phyloP scores from a whole-genome alignment of 2,329 filamentous ascomycete species.

The Stemphylium beticola region DNA sequence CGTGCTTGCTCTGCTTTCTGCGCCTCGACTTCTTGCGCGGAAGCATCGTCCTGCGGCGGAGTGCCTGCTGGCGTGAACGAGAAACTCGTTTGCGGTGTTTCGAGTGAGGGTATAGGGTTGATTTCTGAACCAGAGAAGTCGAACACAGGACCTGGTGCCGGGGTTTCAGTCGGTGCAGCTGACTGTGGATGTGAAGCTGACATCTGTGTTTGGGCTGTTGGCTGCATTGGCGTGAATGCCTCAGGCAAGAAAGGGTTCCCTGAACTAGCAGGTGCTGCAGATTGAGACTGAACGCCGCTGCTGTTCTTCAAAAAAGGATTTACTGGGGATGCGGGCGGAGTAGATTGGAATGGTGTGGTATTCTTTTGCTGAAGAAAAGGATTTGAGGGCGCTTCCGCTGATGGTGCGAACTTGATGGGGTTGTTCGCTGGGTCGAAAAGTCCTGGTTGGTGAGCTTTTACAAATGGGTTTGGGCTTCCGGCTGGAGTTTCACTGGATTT shows the following conservation, averaged over 20 bases:
- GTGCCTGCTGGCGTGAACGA: conserved; percentile 25
- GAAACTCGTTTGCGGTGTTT: conserved; percentile 6
- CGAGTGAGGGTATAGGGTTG: conserved; percentile 1
- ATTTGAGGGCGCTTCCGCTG: conserved; percentile 10
- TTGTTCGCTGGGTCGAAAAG: conserved; percentile 39
- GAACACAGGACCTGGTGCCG: conserved; percentile 11
- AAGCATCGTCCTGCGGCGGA: conserved; percentile 13
- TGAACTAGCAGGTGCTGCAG: background rate
- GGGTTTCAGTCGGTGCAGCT: conserved; percentile 4
- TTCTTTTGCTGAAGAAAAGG: conserved; percentile 16
- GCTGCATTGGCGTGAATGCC: background rate
- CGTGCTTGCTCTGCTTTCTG: conserved; percentile 19
- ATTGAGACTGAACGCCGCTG: background rate
- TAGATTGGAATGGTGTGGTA: background rate
- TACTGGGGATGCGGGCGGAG: background rate
- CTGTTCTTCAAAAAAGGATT: conserved; percentile 18
- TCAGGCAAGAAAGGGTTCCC: conserved; percentile 7
- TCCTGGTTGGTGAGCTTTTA: conserved; percentile 29
- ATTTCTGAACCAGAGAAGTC: conserved; percentile 2
- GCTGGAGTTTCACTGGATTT: conserved; percentile 13
- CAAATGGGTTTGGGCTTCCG: conserved; percentile 19
- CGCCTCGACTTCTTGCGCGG: conserved; percentile 12
- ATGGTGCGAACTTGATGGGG: conserved; percentile 33
- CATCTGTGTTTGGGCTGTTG: background rate
- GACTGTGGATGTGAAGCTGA: background rate